Evolutionary conservation across 176 grass and related monocot species (phyloP).

Genomic region (maize (Zea mays)): Zm-B73-REFERENCE-NAM-5.0 NC_050101.1:176714501-176715000

Average conservation of each 20-base stretch:
- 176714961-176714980: not conserved
- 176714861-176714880: not conserved
- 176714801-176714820: not conserved
- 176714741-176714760: not conserved
- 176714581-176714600: not conserved
- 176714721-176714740: not conserved
- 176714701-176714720: not conserved
- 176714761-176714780: not conserved
- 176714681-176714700: not conserved
- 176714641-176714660: not conserved
- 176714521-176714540: not conserved
- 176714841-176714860: not conserved
- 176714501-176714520: not conserved
- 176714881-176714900: constrained; percentile 20
- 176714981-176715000: not conserved
- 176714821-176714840: not conserved
- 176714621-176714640: not conserved
- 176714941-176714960: not conserved
- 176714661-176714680: not conserved
- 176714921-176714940: not conserved
- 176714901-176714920: not conserved
- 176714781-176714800: not conserved
- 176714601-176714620: not conserved
- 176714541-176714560: not conserved
- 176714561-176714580: not conserved